Base-by-base conservation (phyloP, 345 rosid species). In the Eucalyptus camaldulensis region DNA sequence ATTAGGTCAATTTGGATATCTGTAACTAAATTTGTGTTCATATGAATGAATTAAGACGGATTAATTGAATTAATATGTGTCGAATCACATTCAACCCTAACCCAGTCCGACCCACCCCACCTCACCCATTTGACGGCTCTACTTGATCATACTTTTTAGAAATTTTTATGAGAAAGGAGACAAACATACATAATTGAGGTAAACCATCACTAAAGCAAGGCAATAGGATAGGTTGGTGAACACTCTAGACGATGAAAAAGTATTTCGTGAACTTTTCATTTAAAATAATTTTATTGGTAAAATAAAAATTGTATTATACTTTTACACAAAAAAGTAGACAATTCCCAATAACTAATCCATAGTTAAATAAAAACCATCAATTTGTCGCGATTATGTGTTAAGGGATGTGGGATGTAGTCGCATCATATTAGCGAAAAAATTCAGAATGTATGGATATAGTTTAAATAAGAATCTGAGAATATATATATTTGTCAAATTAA, bases 21-120 rank as follows among this genome's bases (percentile, higher is more conserved):
- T 33, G 8, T 40, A 7, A 6, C 27, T 40, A 76, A 76, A 6
- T 76, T 76, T 76, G 4, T 40, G 15, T 21, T 76, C 1, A 6
- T 37, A 40, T 21, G 4, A 76, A 76, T 40, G 7, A 0, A 4
- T 2, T 8, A 76, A 13, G 2, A 60, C 0, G 0, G 8, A 27
- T 60, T 21, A 37, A 76, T 37, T 10, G 7, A 2, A 6, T 10
- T 7, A 76, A 21, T 76, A 2, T 40, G 27, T 24, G 3, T 37
- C 0, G 14, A 15, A 6, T 6, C 4, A 21, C 21, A 76, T 40
- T 40, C 3, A 7, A 76, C 85, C 47, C 47, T 4, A 76, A 0
- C 3, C 8, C 4, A 37, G 19, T 22, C 7, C 2, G 2, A 19
- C 8, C 12, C 7, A 24, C 19, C 1, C 19, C 53, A 50, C 53